A percentile compares a stretch with the other conserved stretches of the same genome.
Conservation (phyloP, 2,329 filamentous ascomycete species). For the Penicillium brevicompactum region DNA sequence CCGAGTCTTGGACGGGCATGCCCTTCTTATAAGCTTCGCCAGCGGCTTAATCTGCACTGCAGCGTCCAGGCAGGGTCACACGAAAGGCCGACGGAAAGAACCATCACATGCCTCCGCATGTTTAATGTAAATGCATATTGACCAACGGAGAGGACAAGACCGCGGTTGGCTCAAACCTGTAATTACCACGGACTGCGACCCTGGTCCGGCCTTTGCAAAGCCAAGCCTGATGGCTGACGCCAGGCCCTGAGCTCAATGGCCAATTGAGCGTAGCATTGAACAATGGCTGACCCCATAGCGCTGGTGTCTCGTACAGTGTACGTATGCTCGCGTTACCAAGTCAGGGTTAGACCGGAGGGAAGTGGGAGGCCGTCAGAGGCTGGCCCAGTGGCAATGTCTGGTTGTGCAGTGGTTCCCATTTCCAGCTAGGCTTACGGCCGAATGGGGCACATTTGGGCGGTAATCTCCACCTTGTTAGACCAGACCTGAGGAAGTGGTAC, state of each 20-base stretch:
- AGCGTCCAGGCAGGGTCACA: slow-evolving; percentile 12
- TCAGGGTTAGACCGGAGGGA: slow-evolving; percentile 1
- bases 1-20: slow-evolving; percentile 9
- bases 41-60: background rate
- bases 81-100: slow-evolving; percentile 1
- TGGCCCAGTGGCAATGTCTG: slow-evolving; percentile 3
- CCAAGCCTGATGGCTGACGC: slow-evolving; percentile 16
- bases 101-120: slow-evolving; percentile 18
- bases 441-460: background rate
- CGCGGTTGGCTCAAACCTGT: slow-evolving; percentile 21
- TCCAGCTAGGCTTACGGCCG: background rate
- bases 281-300: background rate
- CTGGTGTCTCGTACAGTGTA: slow-evolving; percentile 8
- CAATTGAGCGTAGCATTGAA: slow-evolving; percentile 2
- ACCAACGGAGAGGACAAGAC: slow-evolving; percentile 8
- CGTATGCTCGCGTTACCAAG: slow-evolving; percentile 11
- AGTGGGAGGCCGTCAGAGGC: background rate
- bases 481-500: background rate
- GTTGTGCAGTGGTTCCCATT: background rate
- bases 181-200: slow-evolving; percentile 10
- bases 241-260: slow-evolving; percentile 8
- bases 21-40: slow-evolving; percentile 26
- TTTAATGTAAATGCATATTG: slow-evolving; percentile 7
- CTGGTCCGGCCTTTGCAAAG: slow-evolving; percentile 10
- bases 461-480: slow-evolving; percentile 3